Base-by-base conservation (phyloP, 2,329 filamentous ascomycete species). In the Colletotrichum abscissum region DNA sequence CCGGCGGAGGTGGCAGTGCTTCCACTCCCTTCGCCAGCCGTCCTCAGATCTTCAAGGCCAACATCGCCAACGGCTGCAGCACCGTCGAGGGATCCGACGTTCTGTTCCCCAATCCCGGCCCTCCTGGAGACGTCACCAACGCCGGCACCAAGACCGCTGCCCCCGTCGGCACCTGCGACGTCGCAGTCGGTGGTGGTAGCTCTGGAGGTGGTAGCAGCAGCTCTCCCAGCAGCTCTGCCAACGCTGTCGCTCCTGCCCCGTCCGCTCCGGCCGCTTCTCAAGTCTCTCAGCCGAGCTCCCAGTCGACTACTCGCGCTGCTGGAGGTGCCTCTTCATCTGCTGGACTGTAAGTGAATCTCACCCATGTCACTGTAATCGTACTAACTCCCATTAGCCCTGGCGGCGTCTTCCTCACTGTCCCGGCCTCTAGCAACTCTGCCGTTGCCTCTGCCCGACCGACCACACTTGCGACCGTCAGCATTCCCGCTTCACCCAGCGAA, bases 1-100 rank as follows among this genome's bases (percentile, higher is more conserved):
- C 80, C 67, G 82, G 82, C 33, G 81, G 82, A 62, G 78, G 79
- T 67, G 83, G 79, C 82, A 83, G 64, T 76, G 38, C 64, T 22
- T 22, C 67, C 60, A 55, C 70, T 30, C 58, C 74, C 12, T 90
- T 94, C 80, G 83, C 84, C 70, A 80, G 81, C 56, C 90, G 93
- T 1, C 93, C 94, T 1, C 82, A 87, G 59, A 89, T 95, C 81
- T 95, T 94, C 79, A 87, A 92, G 65, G 93, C 92, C 82, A 95
- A 95, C 80, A 82, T 94, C 63, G 83, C 82, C 59, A 88, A 89
- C 66, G 85, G 83, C 62, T 94, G 92, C 83, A 84, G 80, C 55
- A 93, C 91, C 46, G 80, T 81, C 7, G 90, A 92, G 78, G 84
- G 86, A 49, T 80, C 85, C 58, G 90, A 93, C 72, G 86, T 93